Percentiles rank a stretch among this genome's conserved stretches.
These are phyloP conservation scores for Trichoderma sp. DNA, from an alignment of 2,329 filamentous ascomycete species.

Conservation along the genomic window DNA sequence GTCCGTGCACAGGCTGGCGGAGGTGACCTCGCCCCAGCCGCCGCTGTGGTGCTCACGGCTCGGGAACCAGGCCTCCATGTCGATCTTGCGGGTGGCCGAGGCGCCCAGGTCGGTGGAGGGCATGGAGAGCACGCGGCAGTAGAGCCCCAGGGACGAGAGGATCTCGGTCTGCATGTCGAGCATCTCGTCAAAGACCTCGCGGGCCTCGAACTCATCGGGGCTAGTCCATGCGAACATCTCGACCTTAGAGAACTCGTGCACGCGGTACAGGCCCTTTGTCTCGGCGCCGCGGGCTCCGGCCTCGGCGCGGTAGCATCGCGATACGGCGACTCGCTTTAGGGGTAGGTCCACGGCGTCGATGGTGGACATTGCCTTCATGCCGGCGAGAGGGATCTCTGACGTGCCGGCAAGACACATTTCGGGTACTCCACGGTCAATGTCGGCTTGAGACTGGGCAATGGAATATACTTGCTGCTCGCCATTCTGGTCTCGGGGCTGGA, in stretches of 20 bases:
- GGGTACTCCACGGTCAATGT: conserved; percentile 61
- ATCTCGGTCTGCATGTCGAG: conserved; percentile 84
- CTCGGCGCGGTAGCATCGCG: conserved; percentile 93
- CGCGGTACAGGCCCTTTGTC: conserved; percentile 91
- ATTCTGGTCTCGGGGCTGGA: conserved; percentile 86
- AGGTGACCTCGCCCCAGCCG: conserved; percentile 87
- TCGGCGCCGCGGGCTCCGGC: conserved; percentile 85
- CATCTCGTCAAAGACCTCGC: conserved; percentile 77
- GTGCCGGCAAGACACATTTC: conserved; percentile 79
- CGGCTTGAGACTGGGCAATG: conserved; percentile 64
- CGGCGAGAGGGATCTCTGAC: conserved; percentile 91
- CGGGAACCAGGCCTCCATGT: conserved; percentile 94
- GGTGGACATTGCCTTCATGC: conserved; percentile 75
- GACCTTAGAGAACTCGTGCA: conserved; percentile 98
- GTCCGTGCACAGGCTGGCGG: conserved; percentile 86
- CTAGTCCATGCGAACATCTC: conserved; percentile 93
- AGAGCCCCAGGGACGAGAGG: conserved; percentile 70
- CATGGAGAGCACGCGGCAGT: conserved; percentile 91
- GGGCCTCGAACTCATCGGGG: conserved; percentile 50
- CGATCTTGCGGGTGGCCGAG: conserved; percentile 79
- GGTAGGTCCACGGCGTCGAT: conserved; percentile 68
- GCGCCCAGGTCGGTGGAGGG: conserved; percentile 84
- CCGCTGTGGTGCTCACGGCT: conserved; percentile 56
- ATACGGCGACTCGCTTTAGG: conserved; percentile 76
- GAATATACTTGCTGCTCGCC: conserved; percentile 91